These are phyloP conservation scores for Xylaria venustula DNA, from an alignment of 495 filamentous ascomycete genomes.

Conservation along the genomic window DNA sequence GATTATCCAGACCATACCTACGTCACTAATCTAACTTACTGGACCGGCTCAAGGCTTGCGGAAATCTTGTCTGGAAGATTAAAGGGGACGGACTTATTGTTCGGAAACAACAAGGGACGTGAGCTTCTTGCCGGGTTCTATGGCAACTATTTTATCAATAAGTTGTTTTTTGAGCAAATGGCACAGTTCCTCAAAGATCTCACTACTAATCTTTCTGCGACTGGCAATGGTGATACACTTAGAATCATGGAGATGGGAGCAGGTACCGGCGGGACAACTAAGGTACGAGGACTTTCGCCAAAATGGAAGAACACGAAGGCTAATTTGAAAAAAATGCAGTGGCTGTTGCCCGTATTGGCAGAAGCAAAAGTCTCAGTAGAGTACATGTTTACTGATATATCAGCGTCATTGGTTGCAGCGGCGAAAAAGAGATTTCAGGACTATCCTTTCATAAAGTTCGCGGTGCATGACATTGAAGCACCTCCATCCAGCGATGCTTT, in stretches of 20 bases:
- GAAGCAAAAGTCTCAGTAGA: conserved; percentile 15
- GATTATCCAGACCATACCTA: not conserved
- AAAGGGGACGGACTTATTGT: not conserved
- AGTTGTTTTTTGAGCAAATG: not conserved
- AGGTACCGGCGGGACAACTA: conserved; percentile 12
- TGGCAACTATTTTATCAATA: not conserved
- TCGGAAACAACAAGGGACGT: not conserved
- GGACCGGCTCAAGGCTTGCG: not conserved
- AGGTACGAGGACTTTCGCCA: too few species aligned
- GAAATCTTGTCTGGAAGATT: not conserved
- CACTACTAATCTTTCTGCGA: conserved; percentile 19
- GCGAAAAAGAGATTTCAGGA: conserved; percentile 29
- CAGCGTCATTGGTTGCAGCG: conserved; percentile 35
- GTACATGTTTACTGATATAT: conserved; percentile 47
- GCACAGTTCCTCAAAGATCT: conserved; percentile 12
- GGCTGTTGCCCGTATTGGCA: conserved; percentile 12
- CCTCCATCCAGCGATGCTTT: conserved; percentile 34
- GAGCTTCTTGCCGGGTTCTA: not conserved
- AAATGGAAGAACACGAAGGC: too few species aligned
- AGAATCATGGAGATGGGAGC: conserved; percentile 36
- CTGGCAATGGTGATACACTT: not conserved
- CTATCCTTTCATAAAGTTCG: conserved; percentile 47
- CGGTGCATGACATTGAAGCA: conserved; percentile 43
- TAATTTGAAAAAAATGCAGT: too few species aligned
- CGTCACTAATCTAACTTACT: not conserved